Conservation (phyloP, 768 basidiomycete species). For the Russula ochroleuca region DNA sequence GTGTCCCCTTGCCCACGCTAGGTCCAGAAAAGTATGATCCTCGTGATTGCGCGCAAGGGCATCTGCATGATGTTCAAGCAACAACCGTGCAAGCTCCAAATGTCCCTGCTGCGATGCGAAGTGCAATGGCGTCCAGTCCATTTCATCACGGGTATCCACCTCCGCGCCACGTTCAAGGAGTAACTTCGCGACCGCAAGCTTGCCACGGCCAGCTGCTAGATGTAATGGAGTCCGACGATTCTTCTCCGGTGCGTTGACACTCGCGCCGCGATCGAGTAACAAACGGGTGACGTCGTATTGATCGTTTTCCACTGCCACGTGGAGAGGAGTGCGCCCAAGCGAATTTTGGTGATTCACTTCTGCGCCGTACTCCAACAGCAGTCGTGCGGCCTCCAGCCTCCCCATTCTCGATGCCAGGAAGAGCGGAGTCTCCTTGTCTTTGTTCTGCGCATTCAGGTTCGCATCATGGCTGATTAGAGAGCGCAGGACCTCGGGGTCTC, state of each 20-base stretch:
- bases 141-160: not conserved
- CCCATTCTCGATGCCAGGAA: not conserved
- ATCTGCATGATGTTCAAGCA: not conserved
- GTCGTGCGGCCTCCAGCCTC: not conserved
- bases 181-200: not conserved
- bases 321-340: not conserved
- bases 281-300: not conserved
- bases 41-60: not conserved
- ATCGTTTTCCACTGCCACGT: not conserved
- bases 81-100: not conserved
- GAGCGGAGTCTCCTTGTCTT: not conserved
- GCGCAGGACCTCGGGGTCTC: not conserved
- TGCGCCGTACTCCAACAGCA: not conserved
- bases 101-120: not conserved
- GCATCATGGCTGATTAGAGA: not conserved
- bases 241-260: too few relatives aligned
- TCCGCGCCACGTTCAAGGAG: not conserved
- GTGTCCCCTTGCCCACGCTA: not conserved
- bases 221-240: not conserved
- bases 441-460: not conserved
- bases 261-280: not conserved
- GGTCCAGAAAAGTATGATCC: not conserved
- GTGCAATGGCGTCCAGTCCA: not conserved
- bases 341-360: not conserved
- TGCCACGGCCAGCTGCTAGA: not conserved